Evolutionary conservation across 2,329 filamentous ascomycete species (phyloP), one percentile per base, ranked within the genome.

Genomic region (Clonostachys rosea): DNA sequence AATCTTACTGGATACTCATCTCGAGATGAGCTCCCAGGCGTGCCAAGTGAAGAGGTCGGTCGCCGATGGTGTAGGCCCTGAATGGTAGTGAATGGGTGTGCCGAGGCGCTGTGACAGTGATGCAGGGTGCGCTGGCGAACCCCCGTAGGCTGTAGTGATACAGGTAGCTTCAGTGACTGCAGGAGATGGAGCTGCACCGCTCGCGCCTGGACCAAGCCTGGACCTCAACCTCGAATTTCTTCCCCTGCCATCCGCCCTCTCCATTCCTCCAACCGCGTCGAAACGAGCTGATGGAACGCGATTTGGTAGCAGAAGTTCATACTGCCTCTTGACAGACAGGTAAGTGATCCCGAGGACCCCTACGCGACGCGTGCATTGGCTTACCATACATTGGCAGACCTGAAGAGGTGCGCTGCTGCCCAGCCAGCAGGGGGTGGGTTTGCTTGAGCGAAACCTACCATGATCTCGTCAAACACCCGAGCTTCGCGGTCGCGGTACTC

Each of bases 401-500:
- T 60, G 54, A 57, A 61, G 52, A 62, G 62, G 56, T 62, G 62
- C 59, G 56, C 50, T 52, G 54, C 53, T 42, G 39, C 45, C 45
- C 45, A 20, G 45, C 30, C 17, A 34, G 39, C 39, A 47, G 42
- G 30, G 44, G 44, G 44, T 34, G 24, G 24, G 24, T 30, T 30
- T 30, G 24, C 24, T 30, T 30, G 24, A 30, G 24, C 24, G 24
- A 30, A 30, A 30, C 14, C 14, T 39, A 39, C 36, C 45, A 69
- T 68, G 59, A 66, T 70, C 50, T 66, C 72, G 40, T 64, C 69
- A 51, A 72, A 65, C 57, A 74, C 70, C 52, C 67, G 75, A 64
- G 65, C 74, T 47, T 69, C 75, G 55, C 72, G 78, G 64, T 81
- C 78, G 64, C 76, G 78, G 47, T 78, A 71, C 56, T 79, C 78